Percentiles rank a stretch among this genome's conserved stretches.
phyloP scores from a whole-genome alignment of 1,284 basidiomycete genomes.

The Microbotryum intermedium region DNA sequence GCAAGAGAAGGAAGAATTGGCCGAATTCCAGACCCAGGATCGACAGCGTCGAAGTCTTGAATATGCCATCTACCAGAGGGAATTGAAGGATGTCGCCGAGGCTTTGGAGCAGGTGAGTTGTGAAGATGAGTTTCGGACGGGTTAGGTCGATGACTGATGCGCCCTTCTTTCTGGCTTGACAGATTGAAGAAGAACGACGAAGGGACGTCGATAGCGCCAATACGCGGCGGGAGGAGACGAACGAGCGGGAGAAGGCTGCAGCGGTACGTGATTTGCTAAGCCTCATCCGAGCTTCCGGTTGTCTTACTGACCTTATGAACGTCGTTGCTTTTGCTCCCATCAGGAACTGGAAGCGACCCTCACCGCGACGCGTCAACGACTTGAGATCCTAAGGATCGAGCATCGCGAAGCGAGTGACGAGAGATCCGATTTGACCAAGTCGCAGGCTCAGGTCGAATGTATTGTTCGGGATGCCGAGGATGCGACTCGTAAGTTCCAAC shows the following conservation, averaged over 20 bases:
- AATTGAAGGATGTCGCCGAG: slow-evolving; percentile 77
- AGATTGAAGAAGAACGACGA: slow-evolving; percentile 59
- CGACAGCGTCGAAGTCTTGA: slow-evolving; percentile 90
- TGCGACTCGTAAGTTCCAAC: slow-evolving; percentile 37
- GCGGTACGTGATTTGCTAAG: slow-evolving; percentile 48
- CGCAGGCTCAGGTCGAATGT: slow-evolving; percentile 65
- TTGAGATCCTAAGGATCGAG: slow-evolving; percentile 60
- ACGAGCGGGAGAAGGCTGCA: slow-evolving; percentile 70
- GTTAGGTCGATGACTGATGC: not conserved
- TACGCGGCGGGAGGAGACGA: slow-evolving; percentile 67
- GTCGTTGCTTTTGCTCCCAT: not conserved
- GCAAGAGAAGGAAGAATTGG: slow-evolving; percentile 93
- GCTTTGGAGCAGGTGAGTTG: slow-evolving; percentile 48
- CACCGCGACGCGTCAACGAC: slow-evolving; percentile 57
- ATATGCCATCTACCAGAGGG: slow-evolving; percentile 85
- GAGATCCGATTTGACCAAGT: slow-evolving; percentile 25
- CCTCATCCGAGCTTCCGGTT: not conserved
- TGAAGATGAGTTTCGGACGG: too few species aligned
- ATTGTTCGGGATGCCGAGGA: slow-evolving; percentile 69
- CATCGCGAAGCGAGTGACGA: slow-evolving; percentile 44
- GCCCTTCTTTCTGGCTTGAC: slow-evolving; percentile 1
- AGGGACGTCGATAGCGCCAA: slow-evolving; percentile 78
- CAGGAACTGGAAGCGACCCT: slow-evolving; percentile 68
- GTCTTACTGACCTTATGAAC: not conserved
- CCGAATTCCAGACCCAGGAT: slow-evolving; percentile 80